Percentiles rank a stretch among this genome's conserved stretches.
phyloP scores from a whole-genome alignment of 345 rosid genomes.

The Camelina hispida region DNA sequence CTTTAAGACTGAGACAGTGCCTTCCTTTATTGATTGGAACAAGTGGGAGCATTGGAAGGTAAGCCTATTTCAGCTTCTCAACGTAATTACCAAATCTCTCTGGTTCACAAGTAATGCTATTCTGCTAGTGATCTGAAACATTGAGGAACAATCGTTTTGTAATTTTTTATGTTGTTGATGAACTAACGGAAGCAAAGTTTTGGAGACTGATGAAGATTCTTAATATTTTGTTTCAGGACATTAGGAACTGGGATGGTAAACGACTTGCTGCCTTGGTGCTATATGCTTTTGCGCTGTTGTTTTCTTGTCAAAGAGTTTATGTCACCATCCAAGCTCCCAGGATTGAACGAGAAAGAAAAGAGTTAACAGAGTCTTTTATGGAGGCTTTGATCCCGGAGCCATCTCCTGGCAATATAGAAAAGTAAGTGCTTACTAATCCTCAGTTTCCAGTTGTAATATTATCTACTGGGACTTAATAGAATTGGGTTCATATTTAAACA shows the following conservation, averaged over 20 bases:
- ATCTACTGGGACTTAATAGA: background rate
- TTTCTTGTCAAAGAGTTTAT: conserved; percentile 71
- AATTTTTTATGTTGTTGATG: background rate
- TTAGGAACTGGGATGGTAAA: conserved; percentile 74
- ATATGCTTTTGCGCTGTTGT: conserved; percentile 57
- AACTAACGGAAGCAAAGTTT: background rate
- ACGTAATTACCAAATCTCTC: background rate
- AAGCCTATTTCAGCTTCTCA: conserved; percentile 16
- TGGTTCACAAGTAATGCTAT: conserved; percentile 18
- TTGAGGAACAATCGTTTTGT: background rate
- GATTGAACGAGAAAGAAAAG: conserved; percentile 63
- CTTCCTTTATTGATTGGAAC: conserved; percentile 74
- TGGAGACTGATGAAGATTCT: background rate
- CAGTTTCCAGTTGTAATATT: conserved; percentile 15
- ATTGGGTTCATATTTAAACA: background rate
- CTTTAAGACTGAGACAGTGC: conserved; percentile 58
- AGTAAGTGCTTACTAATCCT: conserved; percentile 47
- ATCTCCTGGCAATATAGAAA: conserved; percentile 72
- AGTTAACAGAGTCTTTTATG: conserved; percentile 88
- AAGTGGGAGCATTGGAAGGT: conserved; percentile 91
- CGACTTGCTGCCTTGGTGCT: conserved; percentile 63
- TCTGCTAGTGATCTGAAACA: background rate
- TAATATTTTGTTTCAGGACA: conserved; percentile 61
- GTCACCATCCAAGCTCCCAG: conserved; percentile 69
- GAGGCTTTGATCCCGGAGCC: conserved; percentile 97